Evolutionary conservation across 164 flowering plant genomes (phyloP), one percentile per base, ranked within the genome.

Genomic region (Hamamelis virginiana): DNA sequence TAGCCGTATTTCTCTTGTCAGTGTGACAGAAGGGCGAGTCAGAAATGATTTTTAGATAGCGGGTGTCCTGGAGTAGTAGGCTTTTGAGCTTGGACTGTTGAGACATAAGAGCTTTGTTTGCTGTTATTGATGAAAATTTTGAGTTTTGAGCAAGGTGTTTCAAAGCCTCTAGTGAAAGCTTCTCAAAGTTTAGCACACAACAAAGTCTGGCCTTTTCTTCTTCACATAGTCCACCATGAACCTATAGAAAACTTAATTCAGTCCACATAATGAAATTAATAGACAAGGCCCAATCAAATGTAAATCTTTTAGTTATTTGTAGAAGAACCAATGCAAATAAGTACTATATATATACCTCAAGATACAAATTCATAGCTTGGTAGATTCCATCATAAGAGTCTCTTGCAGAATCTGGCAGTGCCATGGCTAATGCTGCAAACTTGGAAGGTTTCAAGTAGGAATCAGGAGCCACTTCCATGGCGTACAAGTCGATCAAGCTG

Each of bases 391-490:
- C 95, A 72, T 75, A 77, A 33, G 88, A 88, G 64, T 87, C 87
- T 75, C 94, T 81, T 14, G 91, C 88, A 22, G 80, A 80, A 74
- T 89, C 91, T 13, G 98, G 97, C 46, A 94, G 69, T n/a, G 82
- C 79, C 51, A 33, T 76, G 23, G 72, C 73, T 15, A 92, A 80
- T 21, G 82, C 87, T 47, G 78, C 67, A 65, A 94, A 89, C 75
- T 88, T 90, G 1, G 86, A 80, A 52, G 95, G 86, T 72, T 77
- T 89, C 66, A 94, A 66, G 69, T 69, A 47, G 13, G 85, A 52
- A 74, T 91, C 98, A 0, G 97, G 92, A 0, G 97, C 89, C 5
- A 94, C 90, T 78, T 94, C 98, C 50, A 81, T 71, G 15, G 85
- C 70, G 65, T 87, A 94, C 65, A 75, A 70, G 59, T 90, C 96